These are phyloP conservation scores for Aspergillus costaricaensis DNA, from an alignment of 2,329 filamentous ascomycete genomes.

Conservation along the genomic window DNA sequence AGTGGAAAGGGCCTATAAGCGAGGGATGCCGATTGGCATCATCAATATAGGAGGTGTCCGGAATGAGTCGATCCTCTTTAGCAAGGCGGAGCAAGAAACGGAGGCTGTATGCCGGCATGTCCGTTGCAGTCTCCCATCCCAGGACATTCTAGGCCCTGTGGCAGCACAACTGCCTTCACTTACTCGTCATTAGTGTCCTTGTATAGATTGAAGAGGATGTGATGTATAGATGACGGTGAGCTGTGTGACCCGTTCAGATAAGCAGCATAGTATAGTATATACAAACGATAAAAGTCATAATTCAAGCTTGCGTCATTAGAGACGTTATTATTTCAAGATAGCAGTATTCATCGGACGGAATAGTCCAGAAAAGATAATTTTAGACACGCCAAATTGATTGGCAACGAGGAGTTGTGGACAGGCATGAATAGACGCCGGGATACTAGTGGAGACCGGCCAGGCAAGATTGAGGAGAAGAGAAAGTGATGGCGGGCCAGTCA, in stretches of 20 bases:
- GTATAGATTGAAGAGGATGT: background rate
- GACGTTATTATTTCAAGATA: too few relatives aligned
- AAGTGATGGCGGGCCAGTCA: background rate
- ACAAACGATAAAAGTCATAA: background rate
- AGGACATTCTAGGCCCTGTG: slow-evolving; percentile 46
- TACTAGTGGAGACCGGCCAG: background rate
- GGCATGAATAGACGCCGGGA: background rate
- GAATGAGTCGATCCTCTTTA: slow-evolving; percentile 48
- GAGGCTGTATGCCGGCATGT: slow-evolving; percentile 31
- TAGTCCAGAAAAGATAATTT: background rate
- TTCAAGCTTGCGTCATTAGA: background rate
- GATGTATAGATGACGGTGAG: background rate
- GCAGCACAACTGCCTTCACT: slow-evolving; percentile 30
- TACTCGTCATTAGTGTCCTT: background rate
- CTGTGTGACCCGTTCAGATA: background rate
- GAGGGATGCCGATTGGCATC: slow-evolving; percentile 81
- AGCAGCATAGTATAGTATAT: background rate
- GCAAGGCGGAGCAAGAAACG: slow-evolving; percentile 24
- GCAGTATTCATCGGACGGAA: background rate
- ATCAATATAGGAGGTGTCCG: slow-evolving; percentile 68
- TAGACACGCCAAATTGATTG: background rate
- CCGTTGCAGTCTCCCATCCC: slow-evolving; percentile 46
- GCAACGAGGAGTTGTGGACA: background rate
- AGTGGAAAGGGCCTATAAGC: slow-evolving; percentile 77
- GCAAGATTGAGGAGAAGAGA: too few relatives aligned